Conservation (phyloP, 306 rosid species). For the Myrica gale region DNA sequence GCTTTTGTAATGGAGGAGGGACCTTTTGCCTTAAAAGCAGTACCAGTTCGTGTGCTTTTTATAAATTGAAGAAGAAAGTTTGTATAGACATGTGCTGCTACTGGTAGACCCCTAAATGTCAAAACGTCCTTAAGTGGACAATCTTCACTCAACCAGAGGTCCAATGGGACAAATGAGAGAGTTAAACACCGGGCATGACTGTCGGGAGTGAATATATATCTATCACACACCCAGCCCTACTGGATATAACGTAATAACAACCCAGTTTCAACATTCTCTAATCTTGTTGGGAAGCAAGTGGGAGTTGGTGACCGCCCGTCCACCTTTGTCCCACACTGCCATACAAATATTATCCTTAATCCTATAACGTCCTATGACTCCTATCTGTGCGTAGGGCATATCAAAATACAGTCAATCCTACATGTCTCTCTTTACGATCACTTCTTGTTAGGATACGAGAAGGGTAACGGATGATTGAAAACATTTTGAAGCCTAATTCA, state of each 20-base stretch:
- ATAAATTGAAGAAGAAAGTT: slow-evolving; percentile 45
- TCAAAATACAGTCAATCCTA: too few relatives aligned
- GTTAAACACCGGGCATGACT: slow-evolving; percentile 33
- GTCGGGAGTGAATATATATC: slow-evolving; percentile 8
- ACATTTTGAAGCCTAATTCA: too few relatives aligned
- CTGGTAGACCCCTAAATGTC: slow-evolving; percentile 61
- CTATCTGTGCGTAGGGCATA: too few relatives aligned
- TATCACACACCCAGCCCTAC: background rate
- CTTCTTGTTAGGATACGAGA: background rate
- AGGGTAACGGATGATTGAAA: background rate
- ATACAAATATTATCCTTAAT: background rate
- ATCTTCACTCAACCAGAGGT: slow-evolving; percentile 37
- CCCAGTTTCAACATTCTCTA: slow-evolving; percentile 59
- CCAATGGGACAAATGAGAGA: slow-evolving; percentile 36
- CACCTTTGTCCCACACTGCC: slow-evolving; percentile 53
- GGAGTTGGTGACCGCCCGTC: slow-evolving; percentile 59
- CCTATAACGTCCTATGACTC: too few relatives aligned
- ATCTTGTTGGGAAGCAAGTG: slow-evolving; percentile 71
- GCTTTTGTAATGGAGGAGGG: slow-evolving; percentile 48
- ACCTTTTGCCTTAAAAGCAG: slow-evolving; percentile 61
- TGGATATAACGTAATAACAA: slow-evolving; percentile 5
- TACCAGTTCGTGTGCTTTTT: slow-evolving; percentile 37
- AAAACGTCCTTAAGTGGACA: slow-evolving; percentile 53
- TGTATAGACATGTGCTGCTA: slow-evolving; percentile 33
- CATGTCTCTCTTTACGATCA: background rate